These are phyloP conservation scores for Silene latifolia DNA, from an alignment of 148 eudicot species.

Conservation along the genomic window DNA sequence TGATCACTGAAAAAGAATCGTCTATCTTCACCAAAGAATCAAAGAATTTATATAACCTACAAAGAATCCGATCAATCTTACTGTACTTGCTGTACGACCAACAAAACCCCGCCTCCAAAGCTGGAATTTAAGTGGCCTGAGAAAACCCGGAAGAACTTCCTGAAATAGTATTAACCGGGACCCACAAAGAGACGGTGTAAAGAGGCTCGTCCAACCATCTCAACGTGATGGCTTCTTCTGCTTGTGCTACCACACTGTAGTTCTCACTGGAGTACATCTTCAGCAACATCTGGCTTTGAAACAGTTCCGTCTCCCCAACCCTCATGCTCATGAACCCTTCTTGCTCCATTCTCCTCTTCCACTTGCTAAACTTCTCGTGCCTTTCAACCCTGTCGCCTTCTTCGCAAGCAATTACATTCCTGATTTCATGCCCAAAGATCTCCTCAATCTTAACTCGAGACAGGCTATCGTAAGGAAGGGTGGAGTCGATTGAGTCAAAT, in stretches of 20 bases:
- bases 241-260: conserved; percentile 47
- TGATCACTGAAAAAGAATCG: conserved; percentile 7
- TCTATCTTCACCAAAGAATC: conserved; percentile 69
- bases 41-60: conserved; percentile 65
- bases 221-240: conserved; percentile 44
- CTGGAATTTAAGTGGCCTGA: conserved; percentile 35
- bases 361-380: conserved; percentile 58
- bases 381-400: conserved; percentile 76
- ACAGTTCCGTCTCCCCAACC: conserved; percentile 49
- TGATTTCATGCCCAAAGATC: conserved; percentile 67
- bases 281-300: conserved; percentile 71
- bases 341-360: conserved; percentile 63
- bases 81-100: conserved; percentile 25
- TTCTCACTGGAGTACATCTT: conserved; percentile 58
- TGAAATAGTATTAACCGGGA: conserved; percentile 35
- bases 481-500: conserved; percentile 58
- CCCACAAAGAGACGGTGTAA: conserved; percentile 80
- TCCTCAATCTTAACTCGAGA: conserved; percentile 75
- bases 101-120: background rate
- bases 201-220: conserved; percentile 85
- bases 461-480: conserved; percentile 50
- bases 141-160: conserved; percentile 57
- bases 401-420: conserved; percentile 84
- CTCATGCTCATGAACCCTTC: conserved; percentile 57
- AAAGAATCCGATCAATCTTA: conserved; percentile 41